Evolutionary conservation across 192 early-diverging fungal genomes (phyloP).

Genomic region (Podochytrium sp.): DNA sequence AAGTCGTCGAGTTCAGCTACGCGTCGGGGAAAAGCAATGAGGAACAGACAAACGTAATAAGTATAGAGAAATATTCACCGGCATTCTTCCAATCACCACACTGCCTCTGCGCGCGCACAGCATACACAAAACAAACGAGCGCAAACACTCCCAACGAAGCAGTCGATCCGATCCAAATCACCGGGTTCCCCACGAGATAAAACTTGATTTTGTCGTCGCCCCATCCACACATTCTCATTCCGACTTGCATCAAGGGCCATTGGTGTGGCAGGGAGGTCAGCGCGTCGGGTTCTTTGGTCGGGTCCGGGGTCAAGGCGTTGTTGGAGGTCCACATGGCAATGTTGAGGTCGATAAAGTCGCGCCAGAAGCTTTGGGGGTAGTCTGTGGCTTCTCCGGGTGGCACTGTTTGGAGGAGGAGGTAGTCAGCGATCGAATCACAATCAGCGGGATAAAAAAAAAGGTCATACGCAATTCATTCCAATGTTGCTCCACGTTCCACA

Average conservation of each 20-base stretch:
- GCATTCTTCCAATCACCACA: conserved; percentile 59
- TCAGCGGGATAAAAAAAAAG: neutral
- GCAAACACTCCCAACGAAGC: conserved; percentile 57
- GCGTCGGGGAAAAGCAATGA: conserved; percentile 1
- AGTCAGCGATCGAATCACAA: neutral
- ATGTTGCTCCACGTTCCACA: conserved; percentile 96
- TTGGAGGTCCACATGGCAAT: conserved; percentile 95
- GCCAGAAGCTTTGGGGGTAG: conserved; percentile 76
- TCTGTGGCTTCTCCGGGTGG: conserved; percentile 66
- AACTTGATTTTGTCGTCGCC: conserved; percentile 82
- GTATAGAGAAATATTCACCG: conserved; percentile 15
- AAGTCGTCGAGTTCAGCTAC: conserved; percentile 72
- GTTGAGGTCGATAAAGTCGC: conserved; percentile 88
- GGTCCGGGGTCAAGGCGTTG: conserved; percentile 91
- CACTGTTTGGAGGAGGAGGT: conserved; percentile 52
- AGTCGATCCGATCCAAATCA: conserved; percentile 85
- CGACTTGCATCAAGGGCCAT: conserved; percentile 90
- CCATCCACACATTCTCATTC: conserved; percentile 95
- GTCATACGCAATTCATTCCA: conserved; percentile 71
- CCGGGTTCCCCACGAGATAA: conserved; percentile 89
- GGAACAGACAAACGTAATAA: neutral
- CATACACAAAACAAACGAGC: conserved; percentile 51
- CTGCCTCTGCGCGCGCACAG: conserved; percentile 66
- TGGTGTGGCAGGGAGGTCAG: conserved; percentile 81
- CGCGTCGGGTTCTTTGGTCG: conserved; percentile 83